These are phyloP conservation scores for Candida pseudoglaebosa DNA, from an alignment of 805 yeast species.

Conservation along the genomic window DNA sequence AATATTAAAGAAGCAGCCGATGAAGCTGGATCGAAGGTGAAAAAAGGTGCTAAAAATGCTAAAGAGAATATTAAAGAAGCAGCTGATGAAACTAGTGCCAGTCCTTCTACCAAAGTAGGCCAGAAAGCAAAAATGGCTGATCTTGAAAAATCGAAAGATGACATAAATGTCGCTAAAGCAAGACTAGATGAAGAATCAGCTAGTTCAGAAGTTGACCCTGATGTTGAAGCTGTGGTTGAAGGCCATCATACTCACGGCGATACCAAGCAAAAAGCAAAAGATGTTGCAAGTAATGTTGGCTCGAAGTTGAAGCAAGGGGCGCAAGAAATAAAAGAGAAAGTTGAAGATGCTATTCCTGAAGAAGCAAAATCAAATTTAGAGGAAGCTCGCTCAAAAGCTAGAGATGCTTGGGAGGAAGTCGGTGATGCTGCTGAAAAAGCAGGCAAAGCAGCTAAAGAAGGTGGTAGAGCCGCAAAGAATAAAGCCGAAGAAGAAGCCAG, in stretches of 20 bases:
- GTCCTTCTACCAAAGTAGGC: too few species aligned
- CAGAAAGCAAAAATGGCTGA: too few species aligned
- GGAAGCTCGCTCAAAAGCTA: slow-evolving; percentile 18
- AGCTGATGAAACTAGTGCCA: slow-evolving; percentile 11
- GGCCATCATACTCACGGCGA: background rate
- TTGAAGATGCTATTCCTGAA: slow-evolving; percentile 4
- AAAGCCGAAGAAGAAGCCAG: background rate
- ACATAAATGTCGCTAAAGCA: background rate
- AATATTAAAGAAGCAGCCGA: slow-evolving; percentile 7
- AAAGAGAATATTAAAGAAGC: slow-evolving; percentile 6
- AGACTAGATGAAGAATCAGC: background rate
- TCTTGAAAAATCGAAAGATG: too few species aligned
- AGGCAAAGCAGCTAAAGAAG: slow-evolving; percentile 89
- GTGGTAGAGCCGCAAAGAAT: slow-evolving; percentile 46
- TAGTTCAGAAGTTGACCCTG: background rate
- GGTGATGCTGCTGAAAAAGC: slow-evolving; percentile 57
- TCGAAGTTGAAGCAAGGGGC: background rate
- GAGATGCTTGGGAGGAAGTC: slow-evolving; percentile 24
- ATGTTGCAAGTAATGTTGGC: background rate
- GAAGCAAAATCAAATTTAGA: slow-evolving; percentile 18
- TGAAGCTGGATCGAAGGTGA: background rate
- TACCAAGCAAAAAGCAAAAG: background rate
- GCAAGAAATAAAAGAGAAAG: slow-evolving; percentile 7
- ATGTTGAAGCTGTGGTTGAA: background rate
- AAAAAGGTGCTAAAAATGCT: background rate